Base-by-base conservation (phyloP, 768 basidiomycete genomes). In the Russula compacta region DNA sequence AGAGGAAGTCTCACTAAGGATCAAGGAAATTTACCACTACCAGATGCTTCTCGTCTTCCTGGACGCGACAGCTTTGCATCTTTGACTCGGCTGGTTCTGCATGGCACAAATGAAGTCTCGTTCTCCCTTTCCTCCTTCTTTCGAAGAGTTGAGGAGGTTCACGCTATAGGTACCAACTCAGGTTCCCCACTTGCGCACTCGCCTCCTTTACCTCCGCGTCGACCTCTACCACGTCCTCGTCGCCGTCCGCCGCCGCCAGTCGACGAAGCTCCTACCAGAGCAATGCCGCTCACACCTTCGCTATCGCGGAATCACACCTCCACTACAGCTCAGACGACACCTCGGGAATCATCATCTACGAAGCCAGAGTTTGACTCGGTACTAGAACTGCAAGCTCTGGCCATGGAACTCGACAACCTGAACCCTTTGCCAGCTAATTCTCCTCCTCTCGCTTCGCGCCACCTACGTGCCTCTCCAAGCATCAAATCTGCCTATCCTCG, bases 71-170 rank as follows among this genome's bases (percentile, higher is more conserved):
- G 21, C n/a, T n/a, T 58, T 15, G 21, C 61, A 14, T 58, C 56
- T 52, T 53, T 58, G 47, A 63, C 61, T 38, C 56, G 39, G 8
- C 44, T 63, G 17, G 61, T 63, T 36, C 35, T 63, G 39, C 56
- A 15, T 29, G 35, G 46, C 15, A 24, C 52, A 11, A 47, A 58
- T 24, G 52, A 58, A 19, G 56, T 63, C 46, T 52, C 61, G 24
- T 63, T 63, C 56, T 63, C 61, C 39, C 57, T 56, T 9, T 63
- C 61, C 17, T 58, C 61, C 12, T 63, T 63, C 35, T 63, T 63
- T 17, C 36, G 52, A 49, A 63, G 52, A 35, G 61, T 63, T 15
- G 61, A 63, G 24, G 56, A 63, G 35, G 46, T 63, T 43, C 33
- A 46, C 5, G 39, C 56, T 43, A 46, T 49, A 7, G 36, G 14